Base-by-base conservation (phyloP, 164 flowering plant species). In the Aristolochia fimbriata region DNA sequence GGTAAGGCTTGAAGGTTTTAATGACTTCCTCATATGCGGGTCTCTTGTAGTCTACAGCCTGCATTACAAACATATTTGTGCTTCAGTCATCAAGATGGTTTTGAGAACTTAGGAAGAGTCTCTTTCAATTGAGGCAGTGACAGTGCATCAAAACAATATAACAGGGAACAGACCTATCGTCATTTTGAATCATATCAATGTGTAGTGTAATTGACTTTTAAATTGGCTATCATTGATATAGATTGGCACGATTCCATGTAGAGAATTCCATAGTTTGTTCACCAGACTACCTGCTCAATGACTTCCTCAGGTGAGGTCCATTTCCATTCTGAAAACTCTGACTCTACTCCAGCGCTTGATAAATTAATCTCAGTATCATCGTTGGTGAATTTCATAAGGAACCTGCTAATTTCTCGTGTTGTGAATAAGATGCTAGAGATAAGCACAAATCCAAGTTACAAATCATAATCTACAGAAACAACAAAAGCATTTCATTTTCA, bases 31-130 rank as follows among this genome's bases (percentile, higher is more conserved):
- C 91, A 37, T 92, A 92, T 15, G 79, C 76, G 51, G 85, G 89
- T 78, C 98, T 81, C 76, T 92, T 92, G 75, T 92, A 89, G 69
- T 92, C 98, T 48, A 83, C 98, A 16, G 96, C 98, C 96, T 91
- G 85, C 25, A 65, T 51, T 27, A 0, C 55, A 57, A 27, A 66
- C 30, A 47, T 9, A 47, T 4, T 55, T 62, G 20, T 15, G 45
- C 7, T 31, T 27, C 30, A 27, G 30, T 27, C 30, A 27, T 27
- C 30, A 27, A 5, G 30, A 27, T 27, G 30, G 3, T 27, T 27
- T 27, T 27, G 30, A 5, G 2, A 27, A 27, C 30, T 2, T 27
- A 2, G 5, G 30, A 27, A 2, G 30, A 27, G 30, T 27, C 30
- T 27, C 30, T 5, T 27, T 5, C 5, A 27, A 27, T 27, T 27